Base-by-base conservation (phyloP, 1,139 yeast genomes). In the Casaregolazyma lundiana region DNA sequence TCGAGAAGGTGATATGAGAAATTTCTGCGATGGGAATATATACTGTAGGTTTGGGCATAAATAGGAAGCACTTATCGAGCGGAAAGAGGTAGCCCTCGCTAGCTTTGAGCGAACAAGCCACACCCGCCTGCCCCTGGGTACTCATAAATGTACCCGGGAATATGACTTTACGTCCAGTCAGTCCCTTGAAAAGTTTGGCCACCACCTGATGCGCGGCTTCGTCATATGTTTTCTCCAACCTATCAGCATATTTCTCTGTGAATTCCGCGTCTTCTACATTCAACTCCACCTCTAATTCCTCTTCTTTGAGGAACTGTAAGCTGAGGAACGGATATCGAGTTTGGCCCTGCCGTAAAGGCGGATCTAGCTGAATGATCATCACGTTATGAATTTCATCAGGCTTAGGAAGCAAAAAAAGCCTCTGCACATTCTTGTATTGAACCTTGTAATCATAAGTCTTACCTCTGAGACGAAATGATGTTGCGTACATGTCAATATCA, bases 401-500 rank as follows among this genome's bases (percentile, higher is more conserved):
- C 63, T 89, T 89, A 32, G 98, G 98, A 54, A 92, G 75, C 17
- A 95, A 80, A 59, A 92, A 92, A 43, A 92, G 80, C 61, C 96
- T 76, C 66, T 90, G 96, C 54, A 92, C 84, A 63, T 88, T 95
- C 61, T 82, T 77, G 68, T 87, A 92, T 64, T 87, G 96, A 50
- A 94, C 78, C 69, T 92, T 94, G 75, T 92, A 94, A 67, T 92
- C 98, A 68, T 94, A 92, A 2, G 98, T 92, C 69, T 92, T 92
- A 66, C 99, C 99, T 62, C 98, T 82, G 49, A 92, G 75, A 65
- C 98, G 81, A 68, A 94, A 78, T 38, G 95, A 86, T 21, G 80
- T 78, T 38, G 88, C 82, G 68, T 87, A 92, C 84, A 92, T 84
- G 66, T 90, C 97, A 58, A 92, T 85, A 65, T 94, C 98, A 67